Percentiles rank a stretch among this genome's conserved stretches.
Evolutionary conservation across 139 green algal genomes (phyloP).

Genomic region (Yamagishiella unicocca): DNA sequence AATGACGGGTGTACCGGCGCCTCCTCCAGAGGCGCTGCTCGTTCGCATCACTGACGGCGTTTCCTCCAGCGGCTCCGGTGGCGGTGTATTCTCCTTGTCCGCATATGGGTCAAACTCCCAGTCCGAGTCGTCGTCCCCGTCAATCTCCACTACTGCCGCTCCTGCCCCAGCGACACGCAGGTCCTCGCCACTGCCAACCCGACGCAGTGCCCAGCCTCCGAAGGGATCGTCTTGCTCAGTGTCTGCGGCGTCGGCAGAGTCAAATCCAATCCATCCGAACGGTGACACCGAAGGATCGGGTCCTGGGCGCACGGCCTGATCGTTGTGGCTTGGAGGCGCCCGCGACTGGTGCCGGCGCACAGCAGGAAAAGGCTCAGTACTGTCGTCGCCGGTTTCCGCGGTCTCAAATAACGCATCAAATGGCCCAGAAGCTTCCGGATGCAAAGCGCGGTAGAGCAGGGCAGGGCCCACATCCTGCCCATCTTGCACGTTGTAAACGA

Average conservation of each 20-base stretch:
- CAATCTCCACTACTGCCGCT: background rate
- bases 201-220: background rate
- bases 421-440: background rate
- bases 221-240: no score
- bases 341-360: no score
- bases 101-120: background rate
- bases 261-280: no score
- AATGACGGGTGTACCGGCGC: background rate
- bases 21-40: background rate
- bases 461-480: conserved; percentile 17
- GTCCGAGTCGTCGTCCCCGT: conserved; percentile 7
- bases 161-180: background rate
- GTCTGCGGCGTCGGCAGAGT: no score
- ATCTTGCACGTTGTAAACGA: background rate
- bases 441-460: background rate
- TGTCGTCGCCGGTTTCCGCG: no score
- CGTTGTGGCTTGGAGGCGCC: no score
- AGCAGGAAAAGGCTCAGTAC: no score
- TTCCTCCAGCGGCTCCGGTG: background rate
- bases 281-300: no score
- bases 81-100: conserved; percentile 42
- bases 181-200: background rate
- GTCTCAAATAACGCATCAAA: no score
- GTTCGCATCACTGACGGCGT: background rate
- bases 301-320: no score